phyloP scores from a whole-genome alignment of 202 grass and related monocot genomes.

The Digitaria exilis region DNA sequence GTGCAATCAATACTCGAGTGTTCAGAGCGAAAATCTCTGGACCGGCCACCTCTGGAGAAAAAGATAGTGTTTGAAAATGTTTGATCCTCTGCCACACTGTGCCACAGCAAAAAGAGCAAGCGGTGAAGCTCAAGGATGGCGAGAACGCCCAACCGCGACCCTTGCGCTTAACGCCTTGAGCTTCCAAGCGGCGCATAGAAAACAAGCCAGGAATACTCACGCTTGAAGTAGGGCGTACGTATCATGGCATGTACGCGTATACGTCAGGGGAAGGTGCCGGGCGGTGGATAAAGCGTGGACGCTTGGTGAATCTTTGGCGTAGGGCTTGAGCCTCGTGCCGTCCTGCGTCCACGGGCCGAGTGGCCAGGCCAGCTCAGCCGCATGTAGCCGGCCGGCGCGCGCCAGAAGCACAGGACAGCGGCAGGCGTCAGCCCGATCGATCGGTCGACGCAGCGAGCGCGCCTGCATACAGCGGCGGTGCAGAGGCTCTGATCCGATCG shows the following conservation, averaged over 20 bases:
- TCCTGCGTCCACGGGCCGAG: constrained; percentile 12
- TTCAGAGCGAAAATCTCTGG: neutral
- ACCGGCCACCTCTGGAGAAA: neutral
- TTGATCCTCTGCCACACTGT: neutral
- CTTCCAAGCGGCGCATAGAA: neutral
- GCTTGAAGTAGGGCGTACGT: constrained; percentile 8
- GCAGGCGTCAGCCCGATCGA: neutral
- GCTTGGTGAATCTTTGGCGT: constrained; percentile 21
- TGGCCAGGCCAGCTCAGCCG: neutral
- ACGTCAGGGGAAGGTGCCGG: neutral
- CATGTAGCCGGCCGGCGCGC: constrained; percentile 3
- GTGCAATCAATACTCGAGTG: constrained; percentile 37
- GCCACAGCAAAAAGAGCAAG: neutral
- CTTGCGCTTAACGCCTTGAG: neutral
- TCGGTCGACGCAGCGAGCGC: neutral
- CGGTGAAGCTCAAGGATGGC: neutral
- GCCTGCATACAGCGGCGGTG: neutral
- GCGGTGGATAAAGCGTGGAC: constrained; percentile 25
- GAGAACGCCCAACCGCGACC: neutral
- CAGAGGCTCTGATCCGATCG: neutral
- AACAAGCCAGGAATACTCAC: neutral
- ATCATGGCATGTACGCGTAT: neutral
- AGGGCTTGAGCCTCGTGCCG: constrained; percentile 10
- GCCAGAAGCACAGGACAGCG: constrained; percentile 7
- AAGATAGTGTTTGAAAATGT: constrained; percentile 13